Base-by-base conservation (phyloP, 1,284 basidiomycete genomes). In the Trametes versicolor region DNA sequence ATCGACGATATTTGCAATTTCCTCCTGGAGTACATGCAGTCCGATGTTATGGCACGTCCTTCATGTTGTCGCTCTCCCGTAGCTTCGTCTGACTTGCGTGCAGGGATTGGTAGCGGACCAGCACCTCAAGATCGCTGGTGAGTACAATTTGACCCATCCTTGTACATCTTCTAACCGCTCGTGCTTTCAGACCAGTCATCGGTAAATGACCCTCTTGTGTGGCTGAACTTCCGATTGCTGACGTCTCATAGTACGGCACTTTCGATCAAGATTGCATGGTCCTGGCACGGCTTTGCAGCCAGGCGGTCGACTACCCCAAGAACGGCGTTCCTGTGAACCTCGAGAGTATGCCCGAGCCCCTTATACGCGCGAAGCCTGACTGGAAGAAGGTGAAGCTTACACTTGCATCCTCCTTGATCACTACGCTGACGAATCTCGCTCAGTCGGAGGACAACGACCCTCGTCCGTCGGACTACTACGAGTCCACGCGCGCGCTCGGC, bases 1-100 rank as follows among this genome's bases (percentile, higher is more conserved):
- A 84, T 94, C 4, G 82, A 90, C 2, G 93, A 95, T 69, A 88
- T 95, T 1, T 91, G 89, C 67, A 83, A 94, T 66, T 96, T 96
- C 72, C 82, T 96, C 43, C 85, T 95, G 25, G 88, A 95, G 70
- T 96, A 93, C 66, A 92, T 94, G 72, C 86, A 91, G 68, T 93
- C 91, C 0, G 93, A 95, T 71, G 83, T 92, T 32, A 76, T 91
- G 78, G 91, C 91, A 43, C 2, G 60, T 55, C 17, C 19, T 15
- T 17, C n/a, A 17, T 49, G 21, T 0, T 21, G 5, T 21, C 50
- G 34, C 15, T n/a, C 3, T 5, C 7, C 10, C 17, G n/a, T 12
- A 34, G 7, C 29, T 12, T 19, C 0, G 36, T 23, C 21, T 37
- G 52, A 39, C 21, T 21, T 7, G 21, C 23, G 12, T 41, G 37